Conservation (phyloP, 192 early-diverging fungal genomes). For the Backusella morwellensis region DNA sequence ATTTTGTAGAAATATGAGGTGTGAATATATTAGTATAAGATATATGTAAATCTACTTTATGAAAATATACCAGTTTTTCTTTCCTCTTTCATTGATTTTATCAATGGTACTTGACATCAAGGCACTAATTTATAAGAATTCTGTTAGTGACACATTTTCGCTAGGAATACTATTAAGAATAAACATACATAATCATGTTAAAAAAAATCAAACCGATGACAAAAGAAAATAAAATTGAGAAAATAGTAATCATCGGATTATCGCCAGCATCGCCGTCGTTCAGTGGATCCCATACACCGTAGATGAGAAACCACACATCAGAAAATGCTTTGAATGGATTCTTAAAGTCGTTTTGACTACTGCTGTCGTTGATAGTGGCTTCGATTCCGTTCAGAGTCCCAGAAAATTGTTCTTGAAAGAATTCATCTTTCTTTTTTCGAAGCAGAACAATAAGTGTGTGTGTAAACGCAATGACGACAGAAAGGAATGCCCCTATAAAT, state of each 20-base stretch:
- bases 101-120: conserved; percentile 13
- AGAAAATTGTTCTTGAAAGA: neutral
- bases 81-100: neutral
- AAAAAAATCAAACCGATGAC: conserved; percentile 2
- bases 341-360: neutral
- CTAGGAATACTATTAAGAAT: no score
- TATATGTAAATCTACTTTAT: no score
- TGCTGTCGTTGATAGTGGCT: neutral
- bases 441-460: conserved; percentile 13
- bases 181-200: conserved; percentile 19
- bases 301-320: conserved; percentile 7
- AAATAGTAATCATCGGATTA: neutral
- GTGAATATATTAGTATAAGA: neutral
- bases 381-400: neutral
- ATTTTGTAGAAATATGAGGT: neutral
- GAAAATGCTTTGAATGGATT: neutral
- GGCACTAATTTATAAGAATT: neutral
- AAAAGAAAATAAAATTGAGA: neutral
- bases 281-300: conserved; percentile 13
- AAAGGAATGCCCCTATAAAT: neutral
- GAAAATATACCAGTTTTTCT: neutral
- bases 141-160: no score
- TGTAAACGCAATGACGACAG: conserved; percentile 5
- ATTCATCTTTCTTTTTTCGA: neutral
- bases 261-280: neutral